These are phyloP conservation scores for Magnaporthiopsis incrustans DNA, from an alignment of 2,329 filamentous ascomycete species.

Conservation along the genomic window DNA sequence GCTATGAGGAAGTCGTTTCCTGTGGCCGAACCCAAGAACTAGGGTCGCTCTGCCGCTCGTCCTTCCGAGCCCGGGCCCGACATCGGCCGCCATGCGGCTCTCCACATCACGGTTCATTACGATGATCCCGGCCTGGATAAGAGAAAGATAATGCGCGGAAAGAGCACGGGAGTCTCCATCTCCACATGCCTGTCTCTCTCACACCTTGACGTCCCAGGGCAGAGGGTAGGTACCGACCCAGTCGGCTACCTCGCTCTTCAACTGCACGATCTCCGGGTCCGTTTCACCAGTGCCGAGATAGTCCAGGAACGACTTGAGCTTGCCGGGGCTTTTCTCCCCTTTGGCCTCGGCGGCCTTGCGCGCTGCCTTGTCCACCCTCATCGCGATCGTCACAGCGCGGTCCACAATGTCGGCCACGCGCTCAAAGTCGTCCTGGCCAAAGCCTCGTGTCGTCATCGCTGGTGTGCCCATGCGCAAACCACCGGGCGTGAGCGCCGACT, in stretches of 20 bases:
- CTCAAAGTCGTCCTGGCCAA: constrained; percentile 79
- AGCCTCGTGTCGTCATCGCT: constrained; percentile 96
- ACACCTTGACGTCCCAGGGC: constrained; percentile 47
- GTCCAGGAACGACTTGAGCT: constrained; percentile 60
- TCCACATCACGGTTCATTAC: neutral
- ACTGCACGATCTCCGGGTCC: constrained; percentile 62
- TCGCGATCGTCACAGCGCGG: constrained; percentile 70
- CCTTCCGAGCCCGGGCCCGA: neutral
- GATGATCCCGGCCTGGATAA: neutral
- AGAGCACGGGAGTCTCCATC: neutral
- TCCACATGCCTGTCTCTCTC: neutral
- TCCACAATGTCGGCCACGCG: constrained; percentile 81
- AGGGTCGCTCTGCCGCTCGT: neutral
- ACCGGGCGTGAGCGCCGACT: constrained; percentile 85
- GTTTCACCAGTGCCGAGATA: constrained; percentile 60
- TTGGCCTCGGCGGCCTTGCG: constrained; percentile 60
- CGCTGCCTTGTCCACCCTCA: constrained; percentile 65
- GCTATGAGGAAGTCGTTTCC: neutral
- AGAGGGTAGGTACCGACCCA: constrained; percentile 70
- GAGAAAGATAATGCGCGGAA: neutral
- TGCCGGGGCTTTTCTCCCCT: constrained; percentile 56
- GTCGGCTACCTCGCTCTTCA: constrained; percentile 66
- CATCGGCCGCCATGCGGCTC: neutral
- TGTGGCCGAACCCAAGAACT: neutral
- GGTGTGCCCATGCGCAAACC: constrained; percentile 91